These are phyloP conservation scores for Wickerhamomyces xylosicus DNA, from an alignment of 805 yeast species.

Conservation along the genomic window DNA sequence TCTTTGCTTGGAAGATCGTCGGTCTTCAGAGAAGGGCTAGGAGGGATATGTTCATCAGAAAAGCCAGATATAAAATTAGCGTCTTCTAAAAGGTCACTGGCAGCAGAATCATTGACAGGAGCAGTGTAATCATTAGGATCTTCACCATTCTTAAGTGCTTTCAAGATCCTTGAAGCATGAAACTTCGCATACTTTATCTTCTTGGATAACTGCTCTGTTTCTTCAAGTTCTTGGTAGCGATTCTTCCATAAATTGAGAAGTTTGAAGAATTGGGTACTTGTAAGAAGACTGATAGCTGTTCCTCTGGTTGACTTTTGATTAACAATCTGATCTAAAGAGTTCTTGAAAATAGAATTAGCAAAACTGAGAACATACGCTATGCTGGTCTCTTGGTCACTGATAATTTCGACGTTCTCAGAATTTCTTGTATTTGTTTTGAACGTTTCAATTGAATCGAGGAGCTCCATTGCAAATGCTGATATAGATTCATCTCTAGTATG, in stretches of 20 bases:
- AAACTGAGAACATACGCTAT: conserved; percentile 46
- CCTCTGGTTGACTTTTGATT: conserved; percentile 29
- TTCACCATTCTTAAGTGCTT: conserved; percentile 34
- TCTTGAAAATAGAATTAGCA: conserved; percentile 46
- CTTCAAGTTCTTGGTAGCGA: conserved; percentile 5
- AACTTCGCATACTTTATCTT: conserved; percentile 53
- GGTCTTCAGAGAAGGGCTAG: background rate
- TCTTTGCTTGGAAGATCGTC: background rate
- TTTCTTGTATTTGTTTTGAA: conserved; percentile 30
- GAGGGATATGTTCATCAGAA: background rate
- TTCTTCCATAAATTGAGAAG: conserved; percentile 36
- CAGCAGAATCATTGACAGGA: conserved; percentile 15
- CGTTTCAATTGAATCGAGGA: conserved; percentile 65
- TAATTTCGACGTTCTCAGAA: conserved; percentile 31
- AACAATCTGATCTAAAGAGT: conserved; percentile 37
- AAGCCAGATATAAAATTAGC: background rate
- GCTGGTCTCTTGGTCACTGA: conserved; percentile 52
- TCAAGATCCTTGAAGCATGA: conserved; percentile 49
- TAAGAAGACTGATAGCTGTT: conserved; percentile 43
- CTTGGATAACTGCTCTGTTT: conserved; percentile 23
- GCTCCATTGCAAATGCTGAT: conserved; percentile 45
- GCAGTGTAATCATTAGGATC: conserved; percentile 49
- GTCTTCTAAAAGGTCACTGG: background rate
- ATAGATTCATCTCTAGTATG: conserved; percentile 48
- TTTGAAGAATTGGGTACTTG: conserved; percentile 43